A percentile compares a stretch with the other conserved stretches of the same genome.
phyloP scores from a whole-genome alignment of 2,329 filamentous ascomycete genomes.

The Parastagonospora nodorum region DNA sequence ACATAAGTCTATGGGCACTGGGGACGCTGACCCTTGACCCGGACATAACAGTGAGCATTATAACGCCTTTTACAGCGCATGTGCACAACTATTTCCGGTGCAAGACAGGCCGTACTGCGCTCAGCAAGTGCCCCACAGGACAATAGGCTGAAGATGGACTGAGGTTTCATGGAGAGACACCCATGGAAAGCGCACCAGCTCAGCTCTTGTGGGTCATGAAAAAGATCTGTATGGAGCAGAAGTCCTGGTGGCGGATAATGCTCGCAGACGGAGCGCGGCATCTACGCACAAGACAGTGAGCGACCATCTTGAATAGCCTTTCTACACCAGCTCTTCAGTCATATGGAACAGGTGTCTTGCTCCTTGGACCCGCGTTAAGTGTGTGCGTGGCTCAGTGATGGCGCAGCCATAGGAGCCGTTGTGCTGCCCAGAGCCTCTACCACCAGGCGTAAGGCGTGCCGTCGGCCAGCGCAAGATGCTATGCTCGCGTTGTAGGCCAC shows the following conservation, averaged over 20 bases:
- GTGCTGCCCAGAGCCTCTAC: conserved; percentile 17
- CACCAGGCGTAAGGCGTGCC: conserved; percentile 23
- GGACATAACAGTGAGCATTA: too few species aligned
- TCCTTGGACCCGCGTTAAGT: not conserved
- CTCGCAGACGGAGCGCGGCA: too few species aligned
- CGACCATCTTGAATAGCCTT: too few species aligned
- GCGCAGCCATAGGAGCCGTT: conserved; percentile 20
- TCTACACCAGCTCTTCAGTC: too few species aligned
- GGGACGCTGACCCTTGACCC: not conserved
- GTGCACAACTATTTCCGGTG: conserved; percentile 2
- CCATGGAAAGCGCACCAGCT: not conserved
- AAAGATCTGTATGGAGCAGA: too few species aligned
- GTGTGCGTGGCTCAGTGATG: conserved; percentile 17
- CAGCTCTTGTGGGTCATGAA: too few species aligned
- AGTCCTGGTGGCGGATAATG: too few species aligned
- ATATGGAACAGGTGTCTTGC: not conserved
- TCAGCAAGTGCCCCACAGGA: not conserved
- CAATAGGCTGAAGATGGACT: conserved; percentile 4
- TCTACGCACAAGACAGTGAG: too few species aligned
- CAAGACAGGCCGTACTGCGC: not conserved
- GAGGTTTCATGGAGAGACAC: not conserved
- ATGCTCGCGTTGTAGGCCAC: not conserved
- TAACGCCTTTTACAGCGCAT: not conserved
- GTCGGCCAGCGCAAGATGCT: not conserved
- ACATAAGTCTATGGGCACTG: not conserved